Base-by-base conservation (phyloP, 1,284 basidiomycete genomes). In the Papiliotrema flavescens region DNA sequence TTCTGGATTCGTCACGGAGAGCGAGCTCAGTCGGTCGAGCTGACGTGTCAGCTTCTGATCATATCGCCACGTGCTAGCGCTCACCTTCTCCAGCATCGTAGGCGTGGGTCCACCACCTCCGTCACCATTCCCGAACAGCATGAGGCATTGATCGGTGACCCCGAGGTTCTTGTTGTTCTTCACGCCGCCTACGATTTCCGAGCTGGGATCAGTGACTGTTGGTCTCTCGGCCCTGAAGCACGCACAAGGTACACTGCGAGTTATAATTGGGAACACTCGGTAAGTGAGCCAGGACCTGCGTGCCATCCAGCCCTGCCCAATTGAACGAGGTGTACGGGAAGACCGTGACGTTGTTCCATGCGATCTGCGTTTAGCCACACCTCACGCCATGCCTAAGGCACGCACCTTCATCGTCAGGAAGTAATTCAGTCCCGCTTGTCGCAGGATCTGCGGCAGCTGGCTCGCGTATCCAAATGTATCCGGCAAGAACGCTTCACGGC, bases 51-150 rank as follows among this genome's bases (percentile, higher is more conserved):
- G 47, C 19, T 35, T 50, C 82, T 44, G 85, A 82, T n/a, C 80
- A 80, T 68, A 89, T 88, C 4, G 83, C 83, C 1, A 83, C 80
- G 0, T 88, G 88, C 28, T 89, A 45, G 90, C 86, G 43, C 92
- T 86, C 55, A 97, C 83, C 85, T 88, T 90, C 73, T 92, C 89
- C 51, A 92, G 78, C 90, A 92, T 92, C 72, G 85, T 8, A 81
- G 80, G 42, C 85, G 78, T 46, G 1, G 73, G 71, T 11, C 71
- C 73, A 14, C 73, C 76, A 48, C 76, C 79, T 19, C 92, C 92
- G 66, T 96, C 92, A 5, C 92, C 92, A 68, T 95, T 94, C 8
- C 92, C 92, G 64, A 93, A 96, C 0, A 91, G 88, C 9, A 93
- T 83, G 20, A 91, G 79, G 0, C 86, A 82, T 44, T 64, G 45